phyloP scores from a whole-genome alignment of 2,329 filamentous ascomycete species.

The Lasiodiplodia theobromae region DNA sequence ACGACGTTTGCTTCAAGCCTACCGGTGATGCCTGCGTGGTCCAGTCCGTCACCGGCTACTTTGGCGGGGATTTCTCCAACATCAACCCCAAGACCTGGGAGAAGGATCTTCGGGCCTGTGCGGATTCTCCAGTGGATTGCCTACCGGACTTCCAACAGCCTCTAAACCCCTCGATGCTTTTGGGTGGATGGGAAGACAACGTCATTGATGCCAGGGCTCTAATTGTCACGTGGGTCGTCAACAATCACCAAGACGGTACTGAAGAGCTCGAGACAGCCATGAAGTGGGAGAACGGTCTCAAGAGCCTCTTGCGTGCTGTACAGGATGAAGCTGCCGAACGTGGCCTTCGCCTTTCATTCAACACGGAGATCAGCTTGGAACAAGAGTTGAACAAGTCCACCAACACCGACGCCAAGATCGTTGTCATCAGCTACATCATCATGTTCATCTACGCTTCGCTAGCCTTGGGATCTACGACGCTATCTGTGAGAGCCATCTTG shows the following conservation, averaged over 20 bases:
- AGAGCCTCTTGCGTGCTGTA: slow-evolving; percentile 74
- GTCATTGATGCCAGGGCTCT: slow-evolving; percentile 79
- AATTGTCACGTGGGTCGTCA: slow-evolving; percentile 93
- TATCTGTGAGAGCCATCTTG: slow-evolving; percentile 78
- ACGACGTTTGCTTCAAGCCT: slow-evolving; percentile 94
- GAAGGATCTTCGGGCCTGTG: slow-evolving; percentile 73
- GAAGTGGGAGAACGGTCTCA: slow-evolving; percentile 87
- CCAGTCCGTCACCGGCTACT: slow-evolving; percentile 92
- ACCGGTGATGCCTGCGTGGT: slow-evolving; percentile 88
- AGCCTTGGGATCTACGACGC: slow-evolving; percentile 85
- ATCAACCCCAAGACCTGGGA: slow-evolving; percentile 74
- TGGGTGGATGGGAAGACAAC: slow-evolving; percentile 77
- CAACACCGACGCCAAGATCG: slow-evolving; percentile 97
- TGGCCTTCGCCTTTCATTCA: slow-evolving; percentile 90
- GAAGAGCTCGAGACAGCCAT: slow-evolving; percentile 75
- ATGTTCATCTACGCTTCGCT: slow-evolving; percentile 99
- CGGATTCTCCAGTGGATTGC: slow-evolving; percentile 80
- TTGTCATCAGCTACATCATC: slow-evolving; percentile 94
- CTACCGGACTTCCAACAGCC: slow-evolving; percentile 90
- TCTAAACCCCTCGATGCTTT: slow-evolving; percentile 81
- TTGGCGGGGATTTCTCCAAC: slow-evolving; percentile 70
- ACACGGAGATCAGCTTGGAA: slow-evolving; percentile 91
- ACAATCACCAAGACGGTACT: slow-evolving; percentile 80
- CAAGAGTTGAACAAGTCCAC: slow-evolving; percentile 97
- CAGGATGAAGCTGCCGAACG: slow-evolving; percentile 79